Base-by-base conservation (phyloP, 495 filamentous ascomycete species). In the Aspergillus heteromorphus region DNA sequence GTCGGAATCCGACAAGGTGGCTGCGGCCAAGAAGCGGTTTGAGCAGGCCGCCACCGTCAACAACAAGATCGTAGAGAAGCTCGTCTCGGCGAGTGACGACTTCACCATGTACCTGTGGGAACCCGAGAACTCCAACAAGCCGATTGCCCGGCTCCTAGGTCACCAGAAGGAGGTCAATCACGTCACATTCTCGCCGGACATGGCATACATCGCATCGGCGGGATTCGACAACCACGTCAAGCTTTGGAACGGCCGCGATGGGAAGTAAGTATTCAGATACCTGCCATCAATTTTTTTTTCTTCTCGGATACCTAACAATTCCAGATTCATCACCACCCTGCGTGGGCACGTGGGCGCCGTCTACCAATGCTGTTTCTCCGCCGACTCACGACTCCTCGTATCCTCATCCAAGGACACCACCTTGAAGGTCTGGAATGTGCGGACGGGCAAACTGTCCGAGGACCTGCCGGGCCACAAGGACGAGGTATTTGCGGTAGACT, bases 81-180 rank as follows among this genome's bases (percentile, higher is more conserved):
- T 97, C 2, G 91, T 95, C 2, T 91, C 90, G 1, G 95, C 92
- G 2, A 88, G 84, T 63, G 93, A 99, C 62, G 95, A 99, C 64
- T 93, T 89, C 72, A 97, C 93, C 6, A 93, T 97, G 79, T 96
- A 88, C 63, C 81, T 99, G 45, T 99, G 95, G 95, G 88, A 95
- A 29, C 95, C 95, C 0, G 78, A 82, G 16, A 79, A 70, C 49
- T 85, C 86, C 16, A 88, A 73, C 16, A 97, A 97, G 65, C 91
- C 92, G 6, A 70, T 97, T 10, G 85, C 89, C n/a, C 80, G 93
- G 25, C 78, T 99, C 48, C 69, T 91, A 20, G 95, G 95, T 9
- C 95, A 99, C 66, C 91, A 96, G 65, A 97, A 97, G 67, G 88
- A 89, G 62, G 89, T 99, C 53, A 97, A 97, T 71, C 86, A 97